Conservation (phyloP, 2,329 filamentous ascomycete genomes). For the Venturia effusa region DNA sequence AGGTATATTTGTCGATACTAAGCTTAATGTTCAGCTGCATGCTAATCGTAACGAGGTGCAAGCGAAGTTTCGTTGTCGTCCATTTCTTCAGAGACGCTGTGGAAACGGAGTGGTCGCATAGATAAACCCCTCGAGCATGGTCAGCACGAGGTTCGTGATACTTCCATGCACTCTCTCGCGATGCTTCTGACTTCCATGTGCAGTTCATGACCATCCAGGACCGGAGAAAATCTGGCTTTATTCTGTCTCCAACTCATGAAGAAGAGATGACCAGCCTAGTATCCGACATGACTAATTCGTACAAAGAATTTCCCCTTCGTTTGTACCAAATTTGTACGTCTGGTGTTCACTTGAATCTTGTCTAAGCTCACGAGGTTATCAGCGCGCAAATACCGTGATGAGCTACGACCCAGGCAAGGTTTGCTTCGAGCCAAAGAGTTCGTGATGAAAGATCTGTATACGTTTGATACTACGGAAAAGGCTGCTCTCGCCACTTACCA, state of each 20-base stretch:
- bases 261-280: constrained; percentile 89
- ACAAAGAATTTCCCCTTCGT: constrained; percentile 74
- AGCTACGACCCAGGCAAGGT: constrained; percentile 77
- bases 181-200: not conserved
- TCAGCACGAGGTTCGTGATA: constrained; percentile 55
- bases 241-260: constrained; percentile 89
- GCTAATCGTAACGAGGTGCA: constrained; percentile 42
- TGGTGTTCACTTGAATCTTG: not conserved
- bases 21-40: too few species aligned
- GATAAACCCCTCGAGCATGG: constrained; percentile 29
- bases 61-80: constrained; percentile 76
- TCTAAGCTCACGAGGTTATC: not conserved
- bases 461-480: constrained; percentile 62
- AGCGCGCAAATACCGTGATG: constrained; percentile 92
- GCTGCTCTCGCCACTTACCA: constrained; percentile 73
- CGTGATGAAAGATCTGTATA: constrained; percentile 96
- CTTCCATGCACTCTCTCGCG: too few species aligned
- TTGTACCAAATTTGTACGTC: constrained; percentile 77
- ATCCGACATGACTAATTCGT: constrained; percentile 60
- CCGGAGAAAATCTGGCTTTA: constrained; percentile 59
- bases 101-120: constrained; percentile 76
- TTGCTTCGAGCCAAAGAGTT: constrained; percentile 84
- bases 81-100: constrained; percentile 74
- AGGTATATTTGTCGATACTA: not conserved
- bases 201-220: constrained; percentile 29